Evolutionary conservation across 805 yeast genomes (phyloP), one percentile per base, ranked within the genome.

Genomic region (Ogataea trehaloabstinens): DNA sequence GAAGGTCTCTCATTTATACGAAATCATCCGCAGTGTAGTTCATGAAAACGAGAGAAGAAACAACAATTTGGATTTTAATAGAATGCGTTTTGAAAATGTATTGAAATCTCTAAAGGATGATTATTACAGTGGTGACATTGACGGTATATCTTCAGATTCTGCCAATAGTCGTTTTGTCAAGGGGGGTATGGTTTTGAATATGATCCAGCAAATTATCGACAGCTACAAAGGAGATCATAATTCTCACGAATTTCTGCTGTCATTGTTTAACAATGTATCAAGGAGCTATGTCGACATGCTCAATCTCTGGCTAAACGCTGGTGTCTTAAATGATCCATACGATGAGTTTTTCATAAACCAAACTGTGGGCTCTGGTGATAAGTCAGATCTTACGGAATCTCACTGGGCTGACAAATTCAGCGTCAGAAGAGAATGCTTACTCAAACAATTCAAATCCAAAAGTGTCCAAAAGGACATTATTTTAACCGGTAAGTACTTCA

Each of bases 401-500:
- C 74, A 79, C 48, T 85, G 91, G 90, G 77, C 80, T 31, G 81
- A 82, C 37, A 79, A 86, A 43, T 93, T 76, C 57, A 73, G 85
- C 5, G 70, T 89, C 13, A 71, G 90, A 34, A 74, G 74, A 34
- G 95, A 86, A 52, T 95, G 91, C 0, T 53, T 89, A 25, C 78
- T 91, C 4, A 71, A 73, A 38, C 88, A 82, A 46, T 77, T 91
- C 42, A 62, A 68, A 5, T 61, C 68, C 27, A 67, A 65, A 19
- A 74, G 70, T 2, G 56, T 80, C 5, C 84, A 84, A 48, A 70
- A 72, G 34, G 82, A 83, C 58, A 71, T 91, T 0, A 64, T 91
- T 18, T 67, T 80, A 35, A 86, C 96, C 0, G 99, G 99, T 2
- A 90, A 88, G 60, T 82, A 82, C 50, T 64, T 89, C 40, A 85